Evolutionary conservation across 1,139 yeast genomes (phyloP), one percentile per base, ranked within the genome.

Genomic region (Blastobotrys indianensis): DNA sequence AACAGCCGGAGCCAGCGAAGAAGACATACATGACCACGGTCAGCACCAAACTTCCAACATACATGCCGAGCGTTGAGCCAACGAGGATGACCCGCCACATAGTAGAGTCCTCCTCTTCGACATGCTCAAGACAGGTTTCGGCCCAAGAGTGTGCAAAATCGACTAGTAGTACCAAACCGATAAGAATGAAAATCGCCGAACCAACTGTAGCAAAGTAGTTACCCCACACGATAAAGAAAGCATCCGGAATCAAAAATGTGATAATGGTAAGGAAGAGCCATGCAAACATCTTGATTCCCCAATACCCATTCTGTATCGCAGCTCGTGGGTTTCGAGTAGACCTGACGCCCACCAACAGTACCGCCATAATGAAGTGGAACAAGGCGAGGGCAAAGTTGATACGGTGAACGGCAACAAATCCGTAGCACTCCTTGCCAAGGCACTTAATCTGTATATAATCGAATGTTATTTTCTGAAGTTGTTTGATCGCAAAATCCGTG

Each of bases 91-190:
- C 73, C 58, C 86, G 80, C 98, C 98, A 92, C 55, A 85, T 58
- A 45, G 80, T 77, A 42, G 90, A 83, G 52, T 90, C 95, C 55
- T 85, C 94, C 54, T 77, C 74, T 63, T 92, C 97, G 41, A 92
- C 87, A 59, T 87, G 86, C 55, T 84, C 92, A 47, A 92, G 75
- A 63, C 98, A 94, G 9, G 85, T 86, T 60, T 94, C 99, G 0
- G 98, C 97, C 97, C 97, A 94, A 50, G 94, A 94, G 66, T 94
- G 98, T 10, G 98, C 97, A 73, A 88, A 92, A 65, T 94, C 98
- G 29, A 94, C 97, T 45, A 94, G 69, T 43, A 94, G 72, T 9
- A 94, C 85, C 49, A 94, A 73, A 0, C 98, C 98, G 52, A 92
- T 87, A 7, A 94, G 82, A 33, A 92, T 75, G 65, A 94, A 94